Conservation (phyloP, 2,329 filamentous ascomycete genomes). For the Colletotrichum sp. region DNA sequence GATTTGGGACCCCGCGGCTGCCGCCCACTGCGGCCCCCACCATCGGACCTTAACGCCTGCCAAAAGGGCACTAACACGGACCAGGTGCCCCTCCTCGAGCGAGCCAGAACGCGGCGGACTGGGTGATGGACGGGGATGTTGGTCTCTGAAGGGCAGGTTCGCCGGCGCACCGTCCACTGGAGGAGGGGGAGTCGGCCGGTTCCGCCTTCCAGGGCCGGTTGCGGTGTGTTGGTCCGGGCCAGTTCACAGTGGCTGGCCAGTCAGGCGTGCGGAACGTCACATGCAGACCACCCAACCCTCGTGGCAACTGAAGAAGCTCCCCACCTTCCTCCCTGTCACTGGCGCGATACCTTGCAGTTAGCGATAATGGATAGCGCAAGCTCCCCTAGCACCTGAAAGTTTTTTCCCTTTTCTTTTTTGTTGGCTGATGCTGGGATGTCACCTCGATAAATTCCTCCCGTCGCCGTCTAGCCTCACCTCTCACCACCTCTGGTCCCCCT, state of each 20-base stretch:
- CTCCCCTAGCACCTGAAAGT: constrained; percentile 8
- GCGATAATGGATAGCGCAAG: not conserved
- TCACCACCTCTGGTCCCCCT: not conserved
- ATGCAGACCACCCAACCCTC: constrained; percentile 6
- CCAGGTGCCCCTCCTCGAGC: constrained; percentile 5
- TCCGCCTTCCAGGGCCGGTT: constrained; percentile 14
- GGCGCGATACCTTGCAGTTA: not conserved
- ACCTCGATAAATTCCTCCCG: not conserved
- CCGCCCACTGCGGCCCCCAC: not conserved
- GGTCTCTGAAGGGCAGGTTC: not conserved
- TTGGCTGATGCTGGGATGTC: constrained; percentile 3
- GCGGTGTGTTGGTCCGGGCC: not conserved
- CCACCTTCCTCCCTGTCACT: not conserved
- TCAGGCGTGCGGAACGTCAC: constrained; percentile 12
- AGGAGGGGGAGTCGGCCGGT: constrained; percentile 7
- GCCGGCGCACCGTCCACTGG: constrained; percentile 8
- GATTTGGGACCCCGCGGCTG: not conserved
- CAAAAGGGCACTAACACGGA: constrained; percentile 12
- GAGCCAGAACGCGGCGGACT: constrained; percentile 4
- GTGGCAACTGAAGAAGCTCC: constrained; percentile 12
- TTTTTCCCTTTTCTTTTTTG: not conserved
- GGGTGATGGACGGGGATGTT: constrained; percentile 6
- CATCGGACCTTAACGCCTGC: not conserved
- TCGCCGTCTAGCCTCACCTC: not conserved
- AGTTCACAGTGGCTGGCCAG: not conserved